Evolutionary conservation across 1,139 yeast species (phyloP), one percentile per base, ranked within the genome.

Genomic region (Casaregolazyma lundiana): DNA sequence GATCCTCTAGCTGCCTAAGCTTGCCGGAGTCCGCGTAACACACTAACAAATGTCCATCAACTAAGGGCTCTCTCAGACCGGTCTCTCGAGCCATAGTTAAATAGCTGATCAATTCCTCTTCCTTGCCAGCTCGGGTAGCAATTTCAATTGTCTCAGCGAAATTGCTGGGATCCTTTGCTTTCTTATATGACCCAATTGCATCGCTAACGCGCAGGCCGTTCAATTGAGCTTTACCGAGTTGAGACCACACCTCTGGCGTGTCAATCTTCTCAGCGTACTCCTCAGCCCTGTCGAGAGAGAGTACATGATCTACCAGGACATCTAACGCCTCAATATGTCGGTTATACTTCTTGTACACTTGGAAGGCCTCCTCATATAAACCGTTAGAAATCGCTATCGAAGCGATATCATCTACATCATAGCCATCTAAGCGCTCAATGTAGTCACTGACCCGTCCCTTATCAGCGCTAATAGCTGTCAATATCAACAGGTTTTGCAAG

Each of bases 401-500:
- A 38, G 97, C 96, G 68, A 94, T 92, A 68, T 92, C 98, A 55
- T 81, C 81, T 24, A 96, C 95, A 64, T 92, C 97, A 63, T 80
- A 94, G 61, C 86, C 84, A 61, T 90, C 96, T 55, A 92, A 77
- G 58, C 88, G 85, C 59, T 92, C 97, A 63, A 92, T 79, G 67
- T 90, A 89, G 48, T 79, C 77, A 57, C 78, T 70, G 46, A 92
- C 97, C 69, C 88, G 85, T 11, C 92, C 73, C 59, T 89, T 80
- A 67, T 92, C 97, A 46, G 96, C 96, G 69, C 89, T 90, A 65
- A 92, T 87, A 35, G 98, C 97, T 54, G 98, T 92, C 63, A 92
- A 77, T 57, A 92, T 78, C 66, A 92, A 74, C 66, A 92, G 74
- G 47, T 96, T 97, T 74, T 92, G 98, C 64, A 92, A 75, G 38